A percentile compares a stretch with the other conserved stretches of the same genome.
phyloP scores from a whole-genome alignment of 768 basidiomycete species.

The Leccinum longicurvipes region DNA sequence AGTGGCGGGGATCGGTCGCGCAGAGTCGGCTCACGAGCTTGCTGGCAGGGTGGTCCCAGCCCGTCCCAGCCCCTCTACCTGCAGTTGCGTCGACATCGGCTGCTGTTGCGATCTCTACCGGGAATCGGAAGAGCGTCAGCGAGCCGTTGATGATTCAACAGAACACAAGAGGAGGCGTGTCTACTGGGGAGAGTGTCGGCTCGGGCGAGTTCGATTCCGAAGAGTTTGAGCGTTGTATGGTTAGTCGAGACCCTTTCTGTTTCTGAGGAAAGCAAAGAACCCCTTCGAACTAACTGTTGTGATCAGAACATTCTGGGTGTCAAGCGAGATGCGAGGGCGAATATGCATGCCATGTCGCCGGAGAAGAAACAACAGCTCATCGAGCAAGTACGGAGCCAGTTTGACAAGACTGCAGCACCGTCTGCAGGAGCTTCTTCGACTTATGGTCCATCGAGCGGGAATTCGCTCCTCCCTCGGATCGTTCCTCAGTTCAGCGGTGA shows the following conservation, averaged over 20 bases:
- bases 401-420: constrained; percentile 33
- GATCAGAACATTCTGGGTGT: constrained; percentile 69
- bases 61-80: constrained; percentile 31
- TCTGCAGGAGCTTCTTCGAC: constrained; percentile 40
- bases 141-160: constrained; percentile 63
- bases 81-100: constrained; percentile 29
- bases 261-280: background rate
- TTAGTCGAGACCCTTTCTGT: constrained; percentile 30
- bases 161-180: constrained; percentile 33
- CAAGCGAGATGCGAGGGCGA: constrained; percentile 63
- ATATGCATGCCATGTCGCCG: constrained; percentile 57
- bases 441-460: constrained; percentile 56
- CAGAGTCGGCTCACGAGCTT: constrained; percentile 61
- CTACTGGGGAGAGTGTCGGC: constrained; percentile 27
- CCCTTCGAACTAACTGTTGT: constrained; percentile 3
- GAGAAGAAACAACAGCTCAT: constrained; percentile 69
- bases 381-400: constrained; percentile 44
- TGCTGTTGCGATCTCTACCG: constrained; percentile 28
- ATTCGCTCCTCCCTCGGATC: constrained; percentile 58
- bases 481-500: constrained; percentile 78
- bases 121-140: constrained; percentile 62
- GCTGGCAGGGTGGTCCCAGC: constrained; percentile 63
- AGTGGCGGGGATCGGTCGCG: constrained; percentile 53
- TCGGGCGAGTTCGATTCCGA: constrained; percentile 35
- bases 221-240: constrained; percentile 71